These are phyloP conservation scores for Cytospora piceae DNA, from an alignment of 2,329 filamentous ascomycete species.

Conservation along the genomic window DNA sequence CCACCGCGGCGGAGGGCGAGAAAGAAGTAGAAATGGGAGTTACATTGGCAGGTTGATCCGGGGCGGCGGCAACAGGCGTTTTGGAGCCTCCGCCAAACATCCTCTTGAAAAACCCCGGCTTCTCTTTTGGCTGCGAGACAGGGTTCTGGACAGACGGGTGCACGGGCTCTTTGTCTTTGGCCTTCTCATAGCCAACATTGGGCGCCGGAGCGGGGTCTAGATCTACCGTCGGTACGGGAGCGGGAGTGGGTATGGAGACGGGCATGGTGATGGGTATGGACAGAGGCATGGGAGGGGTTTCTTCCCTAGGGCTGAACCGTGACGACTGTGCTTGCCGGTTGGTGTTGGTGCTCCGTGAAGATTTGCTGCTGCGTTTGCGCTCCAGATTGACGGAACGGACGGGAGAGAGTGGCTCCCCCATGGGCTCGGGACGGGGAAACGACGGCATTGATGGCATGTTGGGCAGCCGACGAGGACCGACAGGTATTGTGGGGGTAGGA, in stretches of 20 bases:
- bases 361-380: constrained; percentile 62
- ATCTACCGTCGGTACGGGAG: constrained; percentile 39
- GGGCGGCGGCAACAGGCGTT: constrained; percentile 40
- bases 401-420: constrained; percentile 41
- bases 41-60: constrained; percentile 23
- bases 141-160: constrained; percentile 46
- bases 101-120: constrained; percentile 87
- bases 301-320: constrained; percentile 36
- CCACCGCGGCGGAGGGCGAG: constrained; percentile 19
- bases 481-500: constrained; percentile 82
- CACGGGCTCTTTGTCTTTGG: constrained; percentile 59
- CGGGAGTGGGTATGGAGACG: constrained; percentile 34
- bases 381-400: constrained; percentile 42
- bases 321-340: constrained; percentile 38
- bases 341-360: constrained; percentile 53
- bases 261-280: constrained; percentile 35
- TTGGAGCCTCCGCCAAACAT: constrained; percentile 78
- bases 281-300: constrained; percentile 35
- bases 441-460: constrained; percentile 42
- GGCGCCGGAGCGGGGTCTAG: constrained; percentile 61
- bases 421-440: constrained; percentile 46
- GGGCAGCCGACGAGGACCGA: constrained; percentile 65
- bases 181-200: constrained; percentile 62
- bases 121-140: constrained; percentile 60
- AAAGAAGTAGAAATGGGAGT: constrained; percentile 12